Evolutionary conservation across 2,329 filamentous ascomycete species (phyloP).

Genomic region (Colletotrichum endophyticum): DNA sequence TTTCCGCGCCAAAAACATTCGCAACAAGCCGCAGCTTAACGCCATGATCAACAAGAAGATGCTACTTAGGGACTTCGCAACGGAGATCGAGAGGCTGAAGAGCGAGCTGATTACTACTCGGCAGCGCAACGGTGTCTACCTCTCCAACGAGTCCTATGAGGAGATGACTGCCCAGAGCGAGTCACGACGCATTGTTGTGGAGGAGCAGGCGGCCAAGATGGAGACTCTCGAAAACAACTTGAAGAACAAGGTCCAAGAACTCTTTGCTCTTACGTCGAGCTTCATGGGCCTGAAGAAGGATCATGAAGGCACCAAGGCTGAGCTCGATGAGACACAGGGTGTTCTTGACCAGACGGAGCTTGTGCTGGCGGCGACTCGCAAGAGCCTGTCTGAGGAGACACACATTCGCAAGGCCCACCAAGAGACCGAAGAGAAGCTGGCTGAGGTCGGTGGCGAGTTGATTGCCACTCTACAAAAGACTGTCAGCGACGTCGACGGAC

Average conservation of each 20-base stretch:
- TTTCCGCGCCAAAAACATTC: constrained; percentile 97
- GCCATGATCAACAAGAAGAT: constrained; percentile 93
- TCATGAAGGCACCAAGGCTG: constrained; percentile 75
- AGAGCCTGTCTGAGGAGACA: constrained; percentile 79
- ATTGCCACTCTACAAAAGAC: constrained; percentile 80
- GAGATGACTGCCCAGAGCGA: constrained; percentile 92
- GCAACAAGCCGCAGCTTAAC: constrained; percentile 96
- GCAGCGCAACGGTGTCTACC: constrained; percentile 92
- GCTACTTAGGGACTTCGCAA: constrained; percentile 84
- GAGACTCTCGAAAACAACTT: constrained; percentile 91
- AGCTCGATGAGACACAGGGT: constrained; percentile 79
- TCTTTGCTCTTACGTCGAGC: constrained; percentile 83
- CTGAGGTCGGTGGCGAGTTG: constrained; percentile 74
- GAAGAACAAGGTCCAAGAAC: constrained; percentile 90
- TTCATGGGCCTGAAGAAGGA: constrained; percentile 92
- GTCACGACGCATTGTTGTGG: constrained; percentile 85
- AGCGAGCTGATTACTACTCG: constrained; percentile 91
- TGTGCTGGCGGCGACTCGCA: constrained; percentile 77
- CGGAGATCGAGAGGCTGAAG: constrained; percentile 93
- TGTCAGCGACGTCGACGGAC: constrained; percentile 77
- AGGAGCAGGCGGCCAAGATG: constrained; percentile 91
- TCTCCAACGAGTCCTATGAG: constrained; percentile 87
- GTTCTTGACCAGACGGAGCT: constrained; percentile 88
- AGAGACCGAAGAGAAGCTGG: constrained; percentile 80
- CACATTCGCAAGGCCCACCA: constrained; percentile 83